Percentiles rank a stretch among this genome's conserved stretches.
Conservation (phyloP, 1,284 basidiomycete genomes). For the Anthracocystis walkeri region DNA sequence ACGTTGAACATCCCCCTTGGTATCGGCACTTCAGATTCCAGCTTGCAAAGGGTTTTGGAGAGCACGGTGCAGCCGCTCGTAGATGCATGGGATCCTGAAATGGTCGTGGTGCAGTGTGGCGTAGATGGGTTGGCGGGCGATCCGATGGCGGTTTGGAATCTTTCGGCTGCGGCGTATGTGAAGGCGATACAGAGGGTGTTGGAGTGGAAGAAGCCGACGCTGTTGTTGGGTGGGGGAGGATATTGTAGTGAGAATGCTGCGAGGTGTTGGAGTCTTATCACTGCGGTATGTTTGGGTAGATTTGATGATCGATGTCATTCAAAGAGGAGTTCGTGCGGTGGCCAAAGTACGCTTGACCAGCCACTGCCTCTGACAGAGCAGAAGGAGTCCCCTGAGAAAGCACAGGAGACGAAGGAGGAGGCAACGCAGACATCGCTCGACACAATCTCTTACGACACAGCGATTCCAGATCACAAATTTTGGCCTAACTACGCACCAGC, state of each 20-base stretch:
- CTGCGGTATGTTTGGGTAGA: slow-evolving; percentile 35
- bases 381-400: not conserved
- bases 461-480: slow-evolving; percentile 40
- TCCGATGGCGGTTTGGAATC: slow-evolving; percentile 77
- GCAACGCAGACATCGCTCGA: slow-evolving; percentile 19
- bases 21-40: slow-evolving; percentile 28
- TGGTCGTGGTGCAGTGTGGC: slow-evolving; percentile 85
- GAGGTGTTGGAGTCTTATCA: slow-evolving; percentile 39
- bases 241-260: slow-evolving; percentile 49
- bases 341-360: not conserved
- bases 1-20: slow-evolving; percentile 49
- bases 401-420: not conserved
- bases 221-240: slow-evolving; percentile 54
- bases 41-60: slow-evolving; percentile 25
- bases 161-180: slow-evolving; percentile 73
- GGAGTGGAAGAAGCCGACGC: slow-evolving; percentile 37
- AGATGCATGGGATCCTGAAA: slow-evolving; percentile 79
- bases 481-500: slow-evolving; percentile 39
- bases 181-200: slow-evolving; percentile 31
- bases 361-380: slow-evolving; percentile 24
- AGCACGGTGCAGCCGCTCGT: slow-evolving; percentile 73
- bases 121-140: slow-evolving; percentile 87
- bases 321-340: not conserved
- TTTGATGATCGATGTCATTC: slow-evolving; percentile 5
- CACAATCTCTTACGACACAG: slow-evolving; percentile 26